Percentiles rank a stretch among this genome's conserved stretches.
phyloP scores from a whole-genome alignment of 768 basidiomycete genomes.

The Boletellus ananas region DNA sequence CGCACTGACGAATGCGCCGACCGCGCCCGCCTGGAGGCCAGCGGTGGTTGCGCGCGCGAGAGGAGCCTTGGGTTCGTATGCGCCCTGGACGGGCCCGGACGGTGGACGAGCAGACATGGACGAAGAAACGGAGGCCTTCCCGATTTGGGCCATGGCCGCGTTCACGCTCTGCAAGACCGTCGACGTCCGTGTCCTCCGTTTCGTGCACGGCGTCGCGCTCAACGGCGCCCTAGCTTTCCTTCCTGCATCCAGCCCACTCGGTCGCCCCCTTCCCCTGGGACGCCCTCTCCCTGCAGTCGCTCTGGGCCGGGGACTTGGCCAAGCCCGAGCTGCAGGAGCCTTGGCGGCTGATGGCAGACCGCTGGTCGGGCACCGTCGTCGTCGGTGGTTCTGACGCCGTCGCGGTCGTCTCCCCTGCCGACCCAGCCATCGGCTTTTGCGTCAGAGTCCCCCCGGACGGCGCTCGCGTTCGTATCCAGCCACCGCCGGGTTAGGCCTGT shows the following conservation, averaged over 20 bases:
- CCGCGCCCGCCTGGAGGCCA: slow-evolving; percentile 60
- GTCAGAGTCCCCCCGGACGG: slow-evolving; percentile 34
- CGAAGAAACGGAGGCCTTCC: slow-evolving; percentile 13
- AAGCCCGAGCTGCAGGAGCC: slow-evolving; percentile 27
- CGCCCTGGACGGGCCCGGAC: slow-evolving; percentile 13
- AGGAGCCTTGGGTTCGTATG: slow-evolving; percentile 50
- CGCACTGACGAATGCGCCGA: slow-evolving; percentile 67
- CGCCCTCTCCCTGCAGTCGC: slow-evolving; percentile 33
- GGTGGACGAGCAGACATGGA: slow-evolving; percentile 22
- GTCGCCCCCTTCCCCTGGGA: slow-evolving; percentile 47
- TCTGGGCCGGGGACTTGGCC: slow-evolving; percentile 36
- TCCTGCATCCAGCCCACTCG: slow-evolving; percentile 30
- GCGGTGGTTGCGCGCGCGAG: slow-evolving; percentile 52
- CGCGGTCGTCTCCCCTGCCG: slow-evolving; percentile 34
- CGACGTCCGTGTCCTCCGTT: slow-evolving; percentile 38
- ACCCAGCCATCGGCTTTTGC: slow-evolving; percentile 21
- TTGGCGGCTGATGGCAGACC: slow-evolving; percentile 46
- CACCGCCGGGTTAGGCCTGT: not conserved
- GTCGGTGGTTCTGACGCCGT: slow-evolving; percentile 40
- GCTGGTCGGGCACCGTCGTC: slow-evolving; percentile 51
- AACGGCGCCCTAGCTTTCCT: slow-evolving; percentile 30
- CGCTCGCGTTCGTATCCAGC: slow-evolving; percentile 13
- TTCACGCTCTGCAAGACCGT: slow-evolving; percentile 42
- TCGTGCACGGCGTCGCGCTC: slow-evolving; percentile 7
- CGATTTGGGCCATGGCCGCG: slow-evolving; percentile 27